phyloP scores from a whole-genome alignment of 805 yeast genomes.

The Ogataea wickerhamii region DNA sequence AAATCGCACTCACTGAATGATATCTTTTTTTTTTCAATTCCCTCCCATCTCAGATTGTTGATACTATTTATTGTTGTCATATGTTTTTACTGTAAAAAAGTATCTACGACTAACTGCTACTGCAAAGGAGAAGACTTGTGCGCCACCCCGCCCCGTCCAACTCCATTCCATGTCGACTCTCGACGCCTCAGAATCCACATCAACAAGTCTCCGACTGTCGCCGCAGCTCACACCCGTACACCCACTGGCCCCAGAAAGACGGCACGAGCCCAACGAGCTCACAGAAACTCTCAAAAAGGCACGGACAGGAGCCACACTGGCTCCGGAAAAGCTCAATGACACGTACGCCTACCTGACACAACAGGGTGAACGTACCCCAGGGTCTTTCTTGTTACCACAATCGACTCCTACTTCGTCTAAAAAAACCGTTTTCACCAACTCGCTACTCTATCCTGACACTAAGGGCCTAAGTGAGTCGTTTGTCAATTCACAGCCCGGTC shows the following conservation, averaged over 20 bases:
- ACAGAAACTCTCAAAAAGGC: slow-evolving; percentile 26
- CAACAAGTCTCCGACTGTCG: slow-evolving; percentile 12
- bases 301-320: slow-evolving; percentile 24
- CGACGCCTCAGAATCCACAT: background rate
- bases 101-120: no score
- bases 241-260: background rate
- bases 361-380: slow-evolving; percentile 14
- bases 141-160: no score
- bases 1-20: no score
- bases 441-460: slow-evolving; percentile 4
- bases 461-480: slow-evolving; percentile 22
- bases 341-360: slow-evolving; percentile 17
- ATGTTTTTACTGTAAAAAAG: no score
- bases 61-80: no score
- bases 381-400: slow-evolving; percentile 5
- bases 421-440: slow-evolving; percentile 10
- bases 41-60: no score
- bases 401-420: slow-evolving; percentile 7
- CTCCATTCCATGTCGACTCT: slow-evolving; percentile 1
- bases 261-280: slow-evolving; percentile 11
- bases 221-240: slow-evolving; percentile 9
- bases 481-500: slow-evolving; percentile 23
- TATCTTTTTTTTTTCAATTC: no score
- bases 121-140: no score
- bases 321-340: slow-evolving; percentile 24